Percentiles rank a stretch among this genome's conserved stretches.
These are phyloP conservation scores for Eragrostis nindensis DNA, from an alignment of 176 grass and related monocot species.

Conservation along the genomic window DNA sequence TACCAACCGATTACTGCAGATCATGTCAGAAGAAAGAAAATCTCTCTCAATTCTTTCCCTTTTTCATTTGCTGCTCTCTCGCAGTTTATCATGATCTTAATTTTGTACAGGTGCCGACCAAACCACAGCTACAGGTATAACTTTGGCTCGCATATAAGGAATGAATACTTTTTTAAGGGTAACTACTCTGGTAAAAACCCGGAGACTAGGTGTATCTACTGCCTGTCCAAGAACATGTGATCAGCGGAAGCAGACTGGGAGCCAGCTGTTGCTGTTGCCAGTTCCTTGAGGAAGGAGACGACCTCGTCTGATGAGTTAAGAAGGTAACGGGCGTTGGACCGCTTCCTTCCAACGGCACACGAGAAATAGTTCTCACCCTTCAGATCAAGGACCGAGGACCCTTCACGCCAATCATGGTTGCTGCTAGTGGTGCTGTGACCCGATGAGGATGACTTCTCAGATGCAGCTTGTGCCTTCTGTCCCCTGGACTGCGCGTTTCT, in stretches of 20 bases:
- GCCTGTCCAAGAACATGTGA: constrained; percentile 59
- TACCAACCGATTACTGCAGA: not conserved
- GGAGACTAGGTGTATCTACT: constrained; percentile 36
- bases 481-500: constrained; percentile 57
- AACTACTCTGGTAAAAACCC: constrained; percentile 25
- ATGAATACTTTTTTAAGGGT: constrained; percentile 24
- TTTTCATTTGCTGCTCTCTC: constrained; percentile 42
- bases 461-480: constrained; percentile 51
- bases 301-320: constrained; percentile 88
- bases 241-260: constrained; percentile 33
- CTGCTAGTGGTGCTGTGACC: constrained; percentile 46
- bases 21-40: constrained; percentile 11
- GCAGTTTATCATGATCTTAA: constrained; percentile 39
- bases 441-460: constrained; percentile 55
- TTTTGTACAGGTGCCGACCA: constrained; percentile 53
- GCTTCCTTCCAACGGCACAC: constrained; percentile 89
- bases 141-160: constrained; percentile 34
- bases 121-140: constrained; percentile 32
- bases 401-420: constrained; percentile 81
- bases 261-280: constrained; percentile 52
- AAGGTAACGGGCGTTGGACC: constrained; percentile 83
- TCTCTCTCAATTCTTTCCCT: constrained; percentile 13
- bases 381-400: constrained; percentile 92
- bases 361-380: constrained; percentile 99
- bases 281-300: constrained; percentile 76